Percentiles rank a stretch among this genome's conserved stretches.
Conservation (phyloP, 2,329 filamentous ascomycete species). For the Fusarium napiforme region DNA sequence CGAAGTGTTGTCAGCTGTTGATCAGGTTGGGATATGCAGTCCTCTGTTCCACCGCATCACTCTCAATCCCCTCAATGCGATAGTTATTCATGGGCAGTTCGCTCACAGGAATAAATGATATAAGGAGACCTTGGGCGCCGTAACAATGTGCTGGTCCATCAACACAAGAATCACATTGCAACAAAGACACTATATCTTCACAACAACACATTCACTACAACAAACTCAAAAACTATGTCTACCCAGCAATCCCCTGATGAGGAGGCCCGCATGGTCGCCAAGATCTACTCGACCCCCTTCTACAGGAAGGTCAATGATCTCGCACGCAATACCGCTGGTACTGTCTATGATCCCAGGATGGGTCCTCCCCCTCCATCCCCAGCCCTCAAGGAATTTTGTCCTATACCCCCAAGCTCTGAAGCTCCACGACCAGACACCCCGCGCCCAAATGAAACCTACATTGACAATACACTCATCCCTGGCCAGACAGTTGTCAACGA, state of each 20-base stretch:
- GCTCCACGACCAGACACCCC: background rate
- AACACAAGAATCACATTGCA: background rate
- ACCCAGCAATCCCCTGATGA: fast-evolving
- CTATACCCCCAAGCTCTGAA: background rate
- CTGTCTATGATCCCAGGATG: background rate
- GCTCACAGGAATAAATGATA: background rate
- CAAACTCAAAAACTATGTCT: background rate
- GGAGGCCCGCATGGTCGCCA: background rate
- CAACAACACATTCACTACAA: background rate
- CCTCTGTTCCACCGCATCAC: background rate
- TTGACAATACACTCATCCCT: background rate
- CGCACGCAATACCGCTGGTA: background rate
- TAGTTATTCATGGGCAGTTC: background rate
- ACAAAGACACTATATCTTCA: background rate
- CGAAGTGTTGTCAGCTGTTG: background rate
- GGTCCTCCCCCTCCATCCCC: background rate
- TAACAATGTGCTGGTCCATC: background rate
- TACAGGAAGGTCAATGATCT: background rate
- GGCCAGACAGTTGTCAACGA: background rate
- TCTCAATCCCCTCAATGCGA: background rate
- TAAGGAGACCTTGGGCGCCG: background rate
- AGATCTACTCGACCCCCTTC: background rate
- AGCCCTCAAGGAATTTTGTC: background rate
- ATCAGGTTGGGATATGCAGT: background rate
- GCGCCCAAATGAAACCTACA: background rate